Percentiles rank a stretch among this genome's conserved stretches.
phyloP scores from a whole-genome alignment of 768 basidiomycete genomes.

The Scleroderma bovista region DNA sequence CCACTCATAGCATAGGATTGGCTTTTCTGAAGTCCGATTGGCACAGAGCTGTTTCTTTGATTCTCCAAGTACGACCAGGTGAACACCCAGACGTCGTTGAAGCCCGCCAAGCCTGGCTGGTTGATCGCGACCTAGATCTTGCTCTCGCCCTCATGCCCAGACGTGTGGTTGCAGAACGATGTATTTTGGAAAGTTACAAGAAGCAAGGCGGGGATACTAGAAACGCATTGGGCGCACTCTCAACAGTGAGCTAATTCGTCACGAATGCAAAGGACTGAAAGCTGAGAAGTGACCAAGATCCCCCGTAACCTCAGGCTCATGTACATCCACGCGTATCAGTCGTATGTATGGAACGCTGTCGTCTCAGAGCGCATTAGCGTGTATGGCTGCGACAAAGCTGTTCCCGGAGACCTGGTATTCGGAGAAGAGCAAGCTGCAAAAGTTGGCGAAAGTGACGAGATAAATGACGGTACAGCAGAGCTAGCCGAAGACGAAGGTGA shows the following conservation, averaged over 20 bases:
- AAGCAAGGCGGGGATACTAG: constrained; percentile 73
- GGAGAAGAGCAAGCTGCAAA: constrained; percentile 36
- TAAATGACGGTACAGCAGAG: constrained; percentile 25
- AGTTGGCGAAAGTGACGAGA: constrained; percentile 9
- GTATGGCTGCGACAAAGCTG: constrained; percentile 66
- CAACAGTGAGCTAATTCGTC: constrained; percentile 49
- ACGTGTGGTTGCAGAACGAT: constrained; percentile 89
- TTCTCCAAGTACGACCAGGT: constrained; percentile 78
- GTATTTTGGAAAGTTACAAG: constrained; percentile 85
- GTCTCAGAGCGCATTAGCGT: constrained; percentile 88
- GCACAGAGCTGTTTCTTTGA: constrained; percentile 78
- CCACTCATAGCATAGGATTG: constrained; percentile 91
- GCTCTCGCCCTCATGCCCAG: constrained; percentile 86
- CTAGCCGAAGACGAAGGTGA: constrained; percentile 31
- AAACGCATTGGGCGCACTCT: constrained; percentile 83
- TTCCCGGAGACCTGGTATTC: constrained; percentile 89
- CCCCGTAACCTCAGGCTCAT: constrained; percentile 92
- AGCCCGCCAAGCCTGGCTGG: constrained; percentile 85
- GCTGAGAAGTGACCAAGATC: constrained; percentile 55
- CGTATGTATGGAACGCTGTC: constrained; percentile 97
- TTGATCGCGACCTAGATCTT: constrained; percentile 70
- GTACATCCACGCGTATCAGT: constrained; percentile 99
- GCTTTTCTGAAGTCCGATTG: constrained; percentile 87
- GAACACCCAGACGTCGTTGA: constrained; percentile 89
- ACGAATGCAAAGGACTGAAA: not conserved